Conservation (phyloP, 1,139 yeast species). For the Candida sojae region DNA sequence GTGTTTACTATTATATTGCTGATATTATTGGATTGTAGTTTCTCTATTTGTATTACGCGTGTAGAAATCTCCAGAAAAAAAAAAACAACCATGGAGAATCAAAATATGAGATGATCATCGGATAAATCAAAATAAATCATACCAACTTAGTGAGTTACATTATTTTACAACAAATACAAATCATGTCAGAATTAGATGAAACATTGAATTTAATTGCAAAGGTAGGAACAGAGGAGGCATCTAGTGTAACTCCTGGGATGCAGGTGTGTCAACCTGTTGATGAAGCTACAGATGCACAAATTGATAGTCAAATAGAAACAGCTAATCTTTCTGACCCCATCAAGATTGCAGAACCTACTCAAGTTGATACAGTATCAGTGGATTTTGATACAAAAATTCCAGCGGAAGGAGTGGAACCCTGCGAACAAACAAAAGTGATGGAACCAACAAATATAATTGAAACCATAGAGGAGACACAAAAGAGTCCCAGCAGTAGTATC, state of each 20-base stretch:
- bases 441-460: too few species aligned
- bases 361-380: too few species aligned
- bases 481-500: not conserved
- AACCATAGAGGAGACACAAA: not conserved
- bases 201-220: not conserved
- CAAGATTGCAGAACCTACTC: too few species aligned
- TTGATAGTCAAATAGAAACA: too few species aligned
- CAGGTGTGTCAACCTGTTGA: not conserved
- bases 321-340: too few species aligned
- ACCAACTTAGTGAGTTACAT: too few species aligned
- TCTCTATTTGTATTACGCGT: not conserved
- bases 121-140: not conserved
- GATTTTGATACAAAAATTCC: too few species aligned
- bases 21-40: too few species aligned
- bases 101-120: slow-evolving; percentile 2
- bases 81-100: not conserved
- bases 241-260: not conserved
- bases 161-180: not conserved
- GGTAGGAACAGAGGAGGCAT: not conserved
- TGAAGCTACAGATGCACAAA: too few species aligned
- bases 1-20: too few species aligned
- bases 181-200: not conserved
- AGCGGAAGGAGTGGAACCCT: too few species aligned
- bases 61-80: slow-evolving; percentile 2
- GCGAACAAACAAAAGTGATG: too few species aligned